phyloP scores from a whole-genome alignment of 257 asterid species.

The Nyctanthes arbortristis region DNA sequence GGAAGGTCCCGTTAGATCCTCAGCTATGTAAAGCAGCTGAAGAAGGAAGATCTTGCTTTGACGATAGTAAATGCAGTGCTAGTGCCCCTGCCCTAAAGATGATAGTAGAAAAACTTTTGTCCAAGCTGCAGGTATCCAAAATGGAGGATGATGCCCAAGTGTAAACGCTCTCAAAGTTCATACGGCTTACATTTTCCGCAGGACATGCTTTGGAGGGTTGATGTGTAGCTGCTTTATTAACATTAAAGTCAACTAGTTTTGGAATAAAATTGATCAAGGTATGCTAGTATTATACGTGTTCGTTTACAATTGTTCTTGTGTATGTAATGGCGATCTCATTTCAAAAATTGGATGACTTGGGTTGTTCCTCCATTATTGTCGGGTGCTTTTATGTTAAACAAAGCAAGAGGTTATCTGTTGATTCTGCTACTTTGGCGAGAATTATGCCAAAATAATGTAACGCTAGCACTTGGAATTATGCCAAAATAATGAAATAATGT shows the following conservation, averaged over 20 bases:
- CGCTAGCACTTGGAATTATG: too few relatives aligned
- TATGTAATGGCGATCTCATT: too few relatives aligned
- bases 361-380: too few relatives aligned
- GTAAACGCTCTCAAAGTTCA: not conserved
- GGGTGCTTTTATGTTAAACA: too few relatives aligned
- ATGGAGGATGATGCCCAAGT: slow-evolving; percentile 34
- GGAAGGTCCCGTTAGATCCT: slow-evolving; percentile 88
- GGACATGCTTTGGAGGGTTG: not conserved
- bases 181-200: not conserved
- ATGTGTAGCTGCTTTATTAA: not conserved
- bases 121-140: slow-evolving; percentile 40
- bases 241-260: not conserved
- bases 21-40: slow-evolving; percentile 90
- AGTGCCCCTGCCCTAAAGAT: slow-evolving; percentile 69
- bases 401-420: too few relatives aligned
- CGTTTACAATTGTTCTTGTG: too few relatives aligned
- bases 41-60: slow-evolving; percentile 90
- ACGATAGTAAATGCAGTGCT: slow-evolving; percentile 48
- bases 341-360: too few relatives aligned
- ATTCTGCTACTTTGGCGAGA: too few relatives aligned
- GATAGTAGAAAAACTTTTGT: slow-evolving; percentile 58
- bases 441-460: too few relatives aligned
- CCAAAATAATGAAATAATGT: too few relatives aligned
- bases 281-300: too few relatives aligned
- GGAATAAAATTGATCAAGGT: not conserved